Conservation (phyloP, 164 flowering plant species). For the Berberis thunbergii region DNA sequence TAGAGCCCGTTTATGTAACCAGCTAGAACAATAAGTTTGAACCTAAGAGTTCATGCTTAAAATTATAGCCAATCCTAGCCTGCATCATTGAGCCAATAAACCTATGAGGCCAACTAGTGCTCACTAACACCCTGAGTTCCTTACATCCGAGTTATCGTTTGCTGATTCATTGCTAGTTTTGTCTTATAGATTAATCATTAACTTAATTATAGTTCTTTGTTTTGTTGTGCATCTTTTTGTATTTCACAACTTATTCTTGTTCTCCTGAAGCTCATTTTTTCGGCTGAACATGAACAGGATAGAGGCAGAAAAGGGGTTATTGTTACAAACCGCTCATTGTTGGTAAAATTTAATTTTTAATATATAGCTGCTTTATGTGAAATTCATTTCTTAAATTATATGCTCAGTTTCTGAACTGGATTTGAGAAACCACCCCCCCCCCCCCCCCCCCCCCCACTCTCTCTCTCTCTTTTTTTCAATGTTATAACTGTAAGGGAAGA, state of each 20-base stretch:
- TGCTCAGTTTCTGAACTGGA: no score
- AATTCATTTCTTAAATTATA: neutral
- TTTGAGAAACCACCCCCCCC: no score
- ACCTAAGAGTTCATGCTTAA: no score
- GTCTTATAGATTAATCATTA: neutral
- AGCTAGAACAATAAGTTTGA: no score
- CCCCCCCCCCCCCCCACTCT: no score
- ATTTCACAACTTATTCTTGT: neutral
- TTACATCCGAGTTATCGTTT: neutral
- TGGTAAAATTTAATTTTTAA: slow-evolving; percentile 26
- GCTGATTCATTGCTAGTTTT: neutral
- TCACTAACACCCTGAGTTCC: neutral
- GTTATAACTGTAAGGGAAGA: no score
- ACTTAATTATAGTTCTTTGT: neutral
- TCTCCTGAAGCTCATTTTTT: neutral
- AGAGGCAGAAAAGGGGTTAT: slow-evolving; percentile 92
- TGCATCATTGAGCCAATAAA: no score
- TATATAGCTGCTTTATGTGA: neutral
- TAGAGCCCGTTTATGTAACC: no score
- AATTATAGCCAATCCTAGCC: no score
- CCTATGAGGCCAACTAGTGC: no score
- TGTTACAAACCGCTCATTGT: slow-evolving; percentile 75
- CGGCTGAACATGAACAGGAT: slow-evolving; percentile 44
- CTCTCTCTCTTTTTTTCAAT: no score
- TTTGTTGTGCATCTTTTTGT: neutral